Conservation (phyloP, 23 red algal species). For the Chondrus crispus region DNA sequence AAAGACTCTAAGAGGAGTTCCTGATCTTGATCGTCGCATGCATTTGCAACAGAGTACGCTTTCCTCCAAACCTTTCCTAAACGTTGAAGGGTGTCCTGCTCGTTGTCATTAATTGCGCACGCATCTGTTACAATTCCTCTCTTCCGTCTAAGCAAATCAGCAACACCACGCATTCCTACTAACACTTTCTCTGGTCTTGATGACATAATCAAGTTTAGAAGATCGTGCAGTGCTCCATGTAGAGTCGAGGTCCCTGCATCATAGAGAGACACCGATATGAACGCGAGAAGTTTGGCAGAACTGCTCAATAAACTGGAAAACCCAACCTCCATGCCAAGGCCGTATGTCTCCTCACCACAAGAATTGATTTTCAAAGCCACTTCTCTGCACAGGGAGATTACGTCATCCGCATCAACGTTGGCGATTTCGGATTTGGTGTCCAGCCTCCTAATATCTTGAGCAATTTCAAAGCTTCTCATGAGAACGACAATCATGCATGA, state of each 20-base stretch:
- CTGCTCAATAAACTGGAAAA: neutral
- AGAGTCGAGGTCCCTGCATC: neutral
- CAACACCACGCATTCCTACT: neutral
- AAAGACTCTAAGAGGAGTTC: too few species aligned
- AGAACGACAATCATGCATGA: conserved; percentile 24
- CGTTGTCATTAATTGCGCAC: too few species aligned
- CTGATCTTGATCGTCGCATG: neutral
- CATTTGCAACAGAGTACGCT: neutral
- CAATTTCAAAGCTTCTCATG: neutral
- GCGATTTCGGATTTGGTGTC: neutral
- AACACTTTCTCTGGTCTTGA: neutral
- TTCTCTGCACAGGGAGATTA: too few species aligned
- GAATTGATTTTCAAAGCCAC: neutral
- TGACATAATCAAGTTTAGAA: neutral
- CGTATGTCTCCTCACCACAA: neutral
- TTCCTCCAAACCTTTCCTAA: neutral
- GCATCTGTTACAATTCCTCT: neutral
- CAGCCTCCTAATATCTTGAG: neutral
- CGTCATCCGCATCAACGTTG: too few species aligned
- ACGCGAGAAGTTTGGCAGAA: neutral
- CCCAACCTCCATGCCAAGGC: neutral
- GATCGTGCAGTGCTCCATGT: neutral
- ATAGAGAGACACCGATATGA: neutral
- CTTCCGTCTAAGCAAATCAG: too few species aligned
- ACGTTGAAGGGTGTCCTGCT: neutral